Evolutionary conservation across 2,329 filamentous ascomycete genomes (phyloP).

Genomic region (Aspergillus jensenii): DNA sequence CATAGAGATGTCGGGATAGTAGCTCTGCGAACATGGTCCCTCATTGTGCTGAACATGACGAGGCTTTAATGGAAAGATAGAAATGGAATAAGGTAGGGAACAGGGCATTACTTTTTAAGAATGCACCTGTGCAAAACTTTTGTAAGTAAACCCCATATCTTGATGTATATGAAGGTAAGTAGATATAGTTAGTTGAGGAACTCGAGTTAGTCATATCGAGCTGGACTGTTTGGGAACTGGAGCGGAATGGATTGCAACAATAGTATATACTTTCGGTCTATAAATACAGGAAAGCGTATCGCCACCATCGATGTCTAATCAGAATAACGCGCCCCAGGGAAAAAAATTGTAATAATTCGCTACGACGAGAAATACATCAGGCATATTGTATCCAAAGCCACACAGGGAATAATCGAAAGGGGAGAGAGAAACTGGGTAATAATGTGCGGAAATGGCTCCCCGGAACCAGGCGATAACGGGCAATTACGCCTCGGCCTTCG

Average conservation of each 20-base stretch:
- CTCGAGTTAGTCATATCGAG: not conserved
- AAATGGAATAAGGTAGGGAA: too few species aligned
- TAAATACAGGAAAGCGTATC: slow-evolving; percentile 3
- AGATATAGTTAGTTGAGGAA: not conserved
- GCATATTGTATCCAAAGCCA: slow-evolving; percentile 11
- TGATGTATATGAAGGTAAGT: not conserved
- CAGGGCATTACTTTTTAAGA: too few species aligned
- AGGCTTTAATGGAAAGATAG: too few species aligned
- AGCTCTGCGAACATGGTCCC: too few species aligned
- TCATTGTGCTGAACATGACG: too few species aligned
- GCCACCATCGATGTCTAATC: not conserved
- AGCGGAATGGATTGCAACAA: not conserved
- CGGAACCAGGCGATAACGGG: not conserved
- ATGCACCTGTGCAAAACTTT: too few species aligned
- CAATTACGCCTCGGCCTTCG: slow-evolving; percentile 5
- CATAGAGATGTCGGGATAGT: too few species aligned
- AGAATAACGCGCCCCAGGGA: not conserved
- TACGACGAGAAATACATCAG: slow-evolving; percentile 6
- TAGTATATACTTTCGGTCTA: not conserved
- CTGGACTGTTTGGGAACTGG: not conserved
- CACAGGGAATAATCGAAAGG: not conserved
- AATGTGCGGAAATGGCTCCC: not conserved
- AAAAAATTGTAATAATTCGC: slow-evolving; percentile 2
- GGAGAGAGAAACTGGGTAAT: not conserved
- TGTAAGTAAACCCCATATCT: too few species aligned